These are phyloP conservation scores for Zopfochytrium polystomum DNA, from an alignment of 371 early-diverging fungal species.

Conservation along the genomic window DNA sequence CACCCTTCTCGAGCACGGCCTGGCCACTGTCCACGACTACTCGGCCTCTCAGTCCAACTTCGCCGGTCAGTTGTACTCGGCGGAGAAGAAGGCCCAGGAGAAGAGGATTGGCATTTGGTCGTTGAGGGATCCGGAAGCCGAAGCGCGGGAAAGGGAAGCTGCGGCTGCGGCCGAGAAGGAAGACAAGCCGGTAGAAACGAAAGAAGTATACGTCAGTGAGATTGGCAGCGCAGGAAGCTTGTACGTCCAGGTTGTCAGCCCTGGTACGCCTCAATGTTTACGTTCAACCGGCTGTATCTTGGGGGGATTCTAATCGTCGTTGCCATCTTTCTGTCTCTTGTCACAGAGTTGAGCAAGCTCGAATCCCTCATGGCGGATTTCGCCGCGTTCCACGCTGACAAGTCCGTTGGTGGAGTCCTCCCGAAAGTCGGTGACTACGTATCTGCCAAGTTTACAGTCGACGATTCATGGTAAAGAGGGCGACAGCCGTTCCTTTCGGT, in stretches of 20 bases:
- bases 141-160: slow-evolving; percentile 35
- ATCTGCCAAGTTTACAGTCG: slow-evolving; percentile 82
- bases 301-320: slow-evolving; percentile 12
- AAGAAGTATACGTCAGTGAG: slow-evolving; percentile 75
- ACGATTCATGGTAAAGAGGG: slow-evolving; percentile 83
- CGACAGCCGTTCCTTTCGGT: not conserved
- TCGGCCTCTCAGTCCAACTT: slow-evolving; percentile 78
- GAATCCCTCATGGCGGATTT: slow-evolving; percentile 83
- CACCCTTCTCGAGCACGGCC: slow-evolving; percentile 70
- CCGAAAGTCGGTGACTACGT: slow-evolving; percentile 73
- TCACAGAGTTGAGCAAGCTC: slow-evolving; percentile 55
- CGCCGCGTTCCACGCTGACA: slow-evolving; percentile 54
- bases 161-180: slow-evolving; percentile 18
- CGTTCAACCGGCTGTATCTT: not conserved
- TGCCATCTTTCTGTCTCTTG: not conserved
- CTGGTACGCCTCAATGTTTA: slow-evolving; percentile 37
- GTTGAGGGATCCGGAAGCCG: slow-evolving; percentile 28
- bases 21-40: slow-evolving; percentile 78
- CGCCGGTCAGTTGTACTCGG: slow-evolving; percentile 66
- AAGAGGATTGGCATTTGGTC: slow-evolving; percentile 60
- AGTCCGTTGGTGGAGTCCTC: slow-evolving; percentile 22
- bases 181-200: slow-evolving; percentile 19
- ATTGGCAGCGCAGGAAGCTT: slow-evolving; percentile 67
- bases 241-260: slow-evolving; percentile 75
- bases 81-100: slow-evolving; percentile 74